Evolutionary conservation across 148 eudicot genomes (phyloP).

Genomic region (Chenopodium suecicum): DNA sequence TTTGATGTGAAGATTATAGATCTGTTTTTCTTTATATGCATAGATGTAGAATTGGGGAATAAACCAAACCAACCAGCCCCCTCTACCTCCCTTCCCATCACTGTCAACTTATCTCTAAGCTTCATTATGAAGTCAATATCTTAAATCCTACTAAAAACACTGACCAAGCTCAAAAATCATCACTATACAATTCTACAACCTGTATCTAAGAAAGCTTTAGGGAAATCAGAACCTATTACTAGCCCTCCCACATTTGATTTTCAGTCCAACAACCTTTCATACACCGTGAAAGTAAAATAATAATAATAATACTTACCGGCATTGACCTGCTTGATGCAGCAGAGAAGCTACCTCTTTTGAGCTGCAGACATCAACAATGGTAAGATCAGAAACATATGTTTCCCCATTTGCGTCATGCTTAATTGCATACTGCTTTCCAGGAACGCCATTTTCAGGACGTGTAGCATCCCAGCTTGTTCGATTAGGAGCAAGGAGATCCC

Average conservation of each 20-base stretch:
- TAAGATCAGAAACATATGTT: conserved; percentile 70
- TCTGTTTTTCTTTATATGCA: no score
- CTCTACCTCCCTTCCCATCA: no score
- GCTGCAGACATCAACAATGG: conserved; percentile 71
- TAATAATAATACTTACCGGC: conserved; percentile 41
- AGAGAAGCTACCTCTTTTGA: conserved; percentile 72
- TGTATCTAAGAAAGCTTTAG: neutral
- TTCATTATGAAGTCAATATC: neutral
- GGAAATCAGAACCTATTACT: neutral
- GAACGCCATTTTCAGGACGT: conserved; percentile 50
- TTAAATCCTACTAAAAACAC: neutral
- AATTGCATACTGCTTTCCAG: conserved; percentile 60
- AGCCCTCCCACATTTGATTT: neutral
- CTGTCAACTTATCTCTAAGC: neutral
- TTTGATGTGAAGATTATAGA: no score
- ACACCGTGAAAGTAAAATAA: neutral
- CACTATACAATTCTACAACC: neutral
- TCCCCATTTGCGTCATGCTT: conserved; percentile 70
- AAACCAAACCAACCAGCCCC: no score
- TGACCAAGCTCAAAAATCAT: neutral
- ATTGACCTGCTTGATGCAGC: conserved; percentile 65
- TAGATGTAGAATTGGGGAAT: neutral
- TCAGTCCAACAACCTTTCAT: neutral
- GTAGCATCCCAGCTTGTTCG: conserved; percentile 47
- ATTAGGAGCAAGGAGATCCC: conserved; percentile 53